Percentiles rank a stretch among this genome's conserved stretches.
These are phyloP conservation scores for Arthroderma sp. DNA, from an alignment of 2,329 filamentous ascomycete species.

Conservation along the genomic window DNA sequence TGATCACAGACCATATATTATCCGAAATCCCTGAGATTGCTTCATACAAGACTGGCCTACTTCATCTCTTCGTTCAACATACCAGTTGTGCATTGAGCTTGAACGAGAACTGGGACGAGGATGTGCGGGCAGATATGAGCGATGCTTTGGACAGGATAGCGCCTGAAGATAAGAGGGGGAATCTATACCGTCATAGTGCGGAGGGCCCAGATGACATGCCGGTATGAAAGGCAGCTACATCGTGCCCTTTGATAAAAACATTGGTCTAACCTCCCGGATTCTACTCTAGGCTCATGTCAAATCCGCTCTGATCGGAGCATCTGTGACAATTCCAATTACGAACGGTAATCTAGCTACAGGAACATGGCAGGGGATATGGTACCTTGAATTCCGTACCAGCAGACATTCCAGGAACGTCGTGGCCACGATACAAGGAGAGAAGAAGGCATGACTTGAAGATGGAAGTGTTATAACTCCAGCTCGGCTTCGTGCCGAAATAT, in stretches of 20 bases:
- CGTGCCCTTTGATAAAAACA: not conserved
- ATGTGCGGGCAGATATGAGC: conserved; percentile 88
- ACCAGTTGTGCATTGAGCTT: conserved; percentile 80
- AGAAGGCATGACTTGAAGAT: conserved; percentile 32
- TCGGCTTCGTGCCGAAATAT: not conserved
- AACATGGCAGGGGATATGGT: conserved; percentile 68
- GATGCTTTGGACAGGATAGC: conserved; percentile 85
- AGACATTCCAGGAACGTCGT: conserved; percentile 73
- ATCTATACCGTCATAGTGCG: conserved; percentile 72
- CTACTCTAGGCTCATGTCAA: conserved; percentile 73
- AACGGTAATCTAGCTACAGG: conserved; percentile 63
- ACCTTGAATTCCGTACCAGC: conserved; percentile 69
- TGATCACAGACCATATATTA: conserved; percentile 67
- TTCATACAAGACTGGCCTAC: conserved; percentile 69
- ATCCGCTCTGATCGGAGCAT: conserved; percentile 75
- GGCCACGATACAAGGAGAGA: conserved; percentile 88
- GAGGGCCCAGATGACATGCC: conserved; percentile 94
- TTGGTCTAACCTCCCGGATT: not conserved
- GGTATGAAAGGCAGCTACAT: conserved; percentile 33
- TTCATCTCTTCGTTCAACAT: conserved; percentile 91
- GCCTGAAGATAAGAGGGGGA: conserved; percentile 63
- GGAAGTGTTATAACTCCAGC: not conserved
- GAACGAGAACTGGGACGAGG: conserved; percentile 81
- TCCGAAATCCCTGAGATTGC: conserved; percentile 65
- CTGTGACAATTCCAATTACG: conserved; percentile 78